Evolutionary conservation across 805 yeast genomes (phyloP).

Genomic region (Candida ortonii): DNA sequence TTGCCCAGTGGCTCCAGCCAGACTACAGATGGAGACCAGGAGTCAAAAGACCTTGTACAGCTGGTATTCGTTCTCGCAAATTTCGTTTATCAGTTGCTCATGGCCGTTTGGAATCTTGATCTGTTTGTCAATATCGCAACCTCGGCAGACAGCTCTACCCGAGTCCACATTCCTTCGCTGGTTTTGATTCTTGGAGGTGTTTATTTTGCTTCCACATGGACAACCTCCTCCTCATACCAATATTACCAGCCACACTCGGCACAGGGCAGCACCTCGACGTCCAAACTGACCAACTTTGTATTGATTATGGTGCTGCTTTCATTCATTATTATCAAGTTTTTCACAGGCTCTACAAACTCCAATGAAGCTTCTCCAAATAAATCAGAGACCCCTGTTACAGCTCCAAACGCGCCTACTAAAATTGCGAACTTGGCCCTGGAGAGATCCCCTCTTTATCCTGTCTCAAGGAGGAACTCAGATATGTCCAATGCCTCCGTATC

Average conservation of each 20-base stretch:
- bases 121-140: conserved; percentile 26
- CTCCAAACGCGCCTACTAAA: no score
- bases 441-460: no score
- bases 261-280: conserved; percentile 5
- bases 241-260: conserved; percentile 14
- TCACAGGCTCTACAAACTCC: no score
- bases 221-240: conserved; percentile 10
- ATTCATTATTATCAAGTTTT: conserved; percentile 6
- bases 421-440: no score
- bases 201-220: conserved; percentile 11
- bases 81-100: conserved; percentile 7
- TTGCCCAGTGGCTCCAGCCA: conserved; percentile 2
- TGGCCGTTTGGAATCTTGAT: conserved; percentile 28
- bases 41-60: conserved; percentile 17
- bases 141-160: conserved; percentile 20
- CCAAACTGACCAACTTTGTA: conserved; percentile 9
- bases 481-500: no score
- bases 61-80: conserved; percentile 9
- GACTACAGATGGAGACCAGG: conserved; percentile 1
- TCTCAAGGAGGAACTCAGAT: no score
- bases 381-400: no score
- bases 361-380: no score
- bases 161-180: conserved; percentile 29
- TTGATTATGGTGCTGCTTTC: conserved; percentile 8
- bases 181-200: conserved; percentile 11